phyloP scores from a whole-genome alignment of 495 filamentous ascomycete genomes.

The Aspergillus biplanus region DNA sequence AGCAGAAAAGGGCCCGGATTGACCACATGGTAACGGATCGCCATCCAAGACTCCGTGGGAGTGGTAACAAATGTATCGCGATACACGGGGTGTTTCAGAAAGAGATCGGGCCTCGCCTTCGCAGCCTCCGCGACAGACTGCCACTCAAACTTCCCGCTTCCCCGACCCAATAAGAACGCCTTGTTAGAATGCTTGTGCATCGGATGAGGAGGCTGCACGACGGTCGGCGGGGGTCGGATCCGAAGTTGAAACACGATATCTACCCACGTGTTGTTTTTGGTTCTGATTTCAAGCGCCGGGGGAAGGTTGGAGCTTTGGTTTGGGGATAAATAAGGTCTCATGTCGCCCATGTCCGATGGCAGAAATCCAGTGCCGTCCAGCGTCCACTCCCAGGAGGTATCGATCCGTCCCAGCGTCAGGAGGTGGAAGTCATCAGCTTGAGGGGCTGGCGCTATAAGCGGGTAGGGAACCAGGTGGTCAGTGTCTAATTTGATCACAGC shows the following conservation, averaged over 20 bases:
- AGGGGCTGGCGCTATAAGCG: too few species aligned
- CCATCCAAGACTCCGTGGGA: slow-evolving; percentile 51
- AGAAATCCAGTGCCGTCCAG: too few species aligned
- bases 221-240: slow-evolving; percentile 12
- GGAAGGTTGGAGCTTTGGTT: slow-evolving; percentile 49
- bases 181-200: slow-evolving; percentile 69
- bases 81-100: slow-evolving; percentile 57
- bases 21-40: slow-evolving; percentile 57
- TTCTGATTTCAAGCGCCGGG: too few species aligned
- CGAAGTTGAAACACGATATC: slow-evolving; percentile 54
- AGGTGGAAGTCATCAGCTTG: too few species aligned
- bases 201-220: slow-evolving; percentile 51
- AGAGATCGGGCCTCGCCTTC: slow-evolving; percentile 45
- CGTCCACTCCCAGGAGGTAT: too few species aligned
- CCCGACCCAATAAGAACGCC: slow-evolving; percentile 56
- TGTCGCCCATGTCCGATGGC: too few species aligned
- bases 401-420: too few species aligned
- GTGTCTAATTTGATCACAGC: slow-evolving; percentile 46
- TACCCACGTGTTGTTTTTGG: slow-evolving; percentile 57
- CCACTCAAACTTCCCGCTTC: slow-evolving; percentile 50
- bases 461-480: too few species aligned
- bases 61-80: slow-evolving; percentile 52
- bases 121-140: slow-evolving; percentile 56
- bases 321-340: slow-evolving; percentile 30
- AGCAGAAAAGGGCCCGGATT: slow-evolving; percentile 63